A percentile compares a stretch with the other conserved stretches of the same genome.
These are phyloP conservation scores for Suillus plorans DNA, from an alignment of 768 basidiomycete species.

Conservation along the genomic window DNA sequence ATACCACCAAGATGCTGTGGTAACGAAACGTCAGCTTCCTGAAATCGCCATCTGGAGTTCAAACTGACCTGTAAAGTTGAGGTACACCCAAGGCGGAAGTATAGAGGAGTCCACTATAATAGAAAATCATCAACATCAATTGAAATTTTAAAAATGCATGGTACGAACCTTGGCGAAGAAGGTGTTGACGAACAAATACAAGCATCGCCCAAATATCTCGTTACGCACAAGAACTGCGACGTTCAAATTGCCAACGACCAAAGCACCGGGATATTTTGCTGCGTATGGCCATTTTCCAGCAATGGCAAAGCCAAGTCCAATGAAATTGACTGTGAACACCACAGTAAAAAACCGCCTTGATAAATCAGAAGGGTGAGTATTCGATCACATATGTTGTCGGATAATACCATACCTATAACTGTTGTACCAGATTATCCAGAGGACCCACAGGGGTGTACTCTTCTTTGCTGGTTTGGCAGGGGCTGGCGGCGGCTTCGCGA, in stretches of 20 bases:
- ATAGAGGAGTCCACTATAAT: conserved; percentile 67
- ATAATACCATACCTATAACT: conserved; percentile 57
- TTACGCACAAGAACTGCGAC: conserved; percentile 76
- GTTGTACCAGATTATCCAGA: conserved; percentile 75
- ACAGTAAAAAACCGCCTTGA: conserved; percentile 72
- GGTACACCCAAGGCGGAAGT: conserved; percentile 70
- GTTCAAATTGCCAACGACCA: conserved; percentile 74
- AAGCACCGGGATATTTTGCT: conserved; percentile 60
- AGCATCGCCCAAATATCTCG: conserved; percentile 75
- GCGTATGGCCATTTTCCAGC: conserved; percentile 70
- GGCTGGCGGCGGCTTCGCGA: conserved; percentile 33
- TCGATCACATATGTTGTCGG: not conserved
- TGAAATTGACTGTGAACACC: conserved; percentile 56
- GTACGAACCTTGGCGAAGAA: conserved; percentile 63
- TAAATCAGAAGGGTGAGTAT: conserved; percentile 4
- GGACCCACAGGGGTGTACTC: conserved; percentile 58
- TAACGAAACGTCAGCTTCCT: conserved; percentile 10
- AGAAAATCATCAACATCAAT: conserved; percentile 2
- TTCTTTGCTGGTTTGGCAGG: conserved; percentile 47
- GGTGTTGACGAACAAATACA: conserved; percentile 72
- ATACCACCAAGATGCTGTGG: conserved; percentile 74
- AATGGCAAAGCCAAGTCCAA: conserved; percentile 59
- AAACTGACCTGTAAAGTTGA: conserved; percentile 61
- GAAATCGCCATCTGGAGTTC: not conserved
- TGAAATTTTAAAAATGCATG: not conserved